Evolutionary conservation across 306 rosid genomes (phyloP).

Genomic region (Pachyrhizus erosus): DNA sequence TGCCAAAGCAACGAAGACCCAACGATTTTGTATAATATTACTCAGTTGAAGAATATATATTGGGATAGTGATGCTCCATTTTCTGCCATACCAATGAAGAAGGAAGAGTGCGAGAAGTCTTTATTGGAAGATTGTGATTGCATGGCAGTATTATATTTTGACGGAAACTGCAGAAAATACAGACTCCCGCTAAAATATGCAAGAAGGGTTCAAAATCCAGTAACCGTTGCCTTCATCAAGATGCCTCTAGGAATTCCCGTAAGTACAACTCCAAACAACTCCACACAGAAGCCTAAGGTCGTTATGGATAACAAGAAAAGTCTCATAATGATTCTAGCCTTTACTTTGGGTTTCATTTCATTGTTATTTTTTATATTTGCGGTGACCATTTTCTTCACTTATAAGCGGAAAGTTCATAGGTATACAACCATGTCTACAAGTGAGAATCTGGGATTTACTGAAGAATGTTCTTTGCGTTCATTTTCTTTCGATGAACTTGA

Average conservation of each 20-base stretch:
- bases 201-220: not conserved
- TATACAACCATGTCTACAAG: constrained; percentile 26
- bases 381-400: constrained; percentile 19
- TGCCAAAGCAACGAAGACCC: constrained; percentile 36
- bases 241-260: not conserved
- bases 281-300: constrained; percentile 2
- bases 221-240: constrained; percentile 35
- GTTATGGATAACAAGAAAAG: constrained; percentile 32
- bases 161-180: not conserved
- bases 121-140: constrained; percentile 48
- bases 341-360: constrained; percentile 40
- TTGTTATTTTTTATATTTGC: constrained; percentile 8
- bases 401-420: constrained; percentile 23
- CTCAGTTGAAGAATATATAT: not conserved
- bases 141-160: constrained; percentile 12
- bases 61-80: constrained; percentile 33
- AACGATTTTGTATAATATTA: not conserved
- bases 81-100: not conserved
- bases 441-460: constrained; percentile 30
- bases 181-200: constrained; percentile 45
- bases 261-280: not conserved
- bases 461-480: constrained; percentile 43
- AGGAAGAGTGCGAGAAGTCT: constrained; percentile 40
- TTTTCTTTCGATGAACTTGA: constrained; percentile 49
- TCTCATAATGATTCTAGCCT: constrained; percentile 14